Evolutionary conservation across 2,329 filamentous ascomycete genomes (phyloP).

Genomic region (Aciculosporium take): DNA sequence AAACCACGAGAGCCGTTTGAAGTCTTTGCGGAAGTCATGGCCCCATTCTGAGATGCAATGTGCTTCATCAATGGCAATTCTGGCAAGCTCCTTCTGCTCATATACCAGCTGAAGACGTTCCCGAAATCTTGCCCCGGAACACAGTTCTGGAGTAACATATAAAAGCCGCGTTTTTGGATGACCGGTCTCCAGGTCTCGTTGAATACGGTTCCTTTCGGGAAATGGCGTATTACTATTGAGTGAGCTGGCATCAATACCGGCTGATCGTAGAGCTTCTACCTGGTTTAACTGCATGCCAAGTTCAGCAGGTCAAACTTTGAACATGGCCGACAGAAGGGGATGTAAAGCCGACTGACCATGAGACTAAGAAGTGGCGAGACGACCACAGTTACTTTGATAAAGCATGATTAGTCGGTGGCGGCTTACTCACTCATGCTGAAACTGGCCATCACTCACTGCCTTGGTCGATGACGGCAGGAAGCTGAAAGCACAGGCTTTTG

Average conservation of each 20-base stretch:
- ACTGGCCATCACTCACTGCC: constrained; percentile 49
- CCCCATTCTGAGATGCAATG: constrained; percentile 98
- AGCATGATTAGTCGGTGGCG: constrained; percentile 4
- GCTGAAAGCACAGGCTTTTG: constrained; percentile 85
- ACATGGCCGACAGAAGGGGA: constrained; percentile 4
- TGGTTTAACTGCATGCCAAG: constrained; percentile 59
- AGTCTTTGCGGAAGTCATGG: constrained; percentile 89
- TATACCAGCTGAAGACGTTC: constrained; percentile 59
- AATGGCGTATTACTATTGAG: constrained; percentile 71
- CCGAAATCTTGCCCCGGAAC: constrained; percentile 63
- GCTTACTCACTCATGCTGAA: neutral
- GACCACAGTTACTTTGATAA: constrained; percentile 61
- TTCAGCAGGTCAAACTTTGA: neutral
- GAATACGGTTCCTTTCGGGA: constrained; percentile 51
- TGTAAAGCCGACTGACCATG: constrained; percentile 45
- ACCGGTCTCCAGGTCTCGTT: constrained; percentile 72
- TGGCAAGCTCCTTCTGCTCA: constrained; percentile 67
- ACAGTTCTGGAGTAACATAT: constrained; percentile 88
- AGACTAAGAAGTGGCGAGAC: constrained; percentile 78
- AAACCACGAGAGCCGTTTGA: constrained; percentile 79
- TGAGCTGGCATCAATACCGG: constrained; percentile 66
- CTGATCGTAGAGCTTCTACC: constrained; percentile 61
- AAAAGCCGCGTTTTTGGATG: constrained; percentile 73
- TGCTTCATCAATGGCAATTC: constrained; percentile 84
- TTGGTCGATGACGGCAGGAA: constrained; percentile 75